phyloP scores from a whole-genome alignment of 352 stramenopile species.

The Pythium chondricola region DNA sequence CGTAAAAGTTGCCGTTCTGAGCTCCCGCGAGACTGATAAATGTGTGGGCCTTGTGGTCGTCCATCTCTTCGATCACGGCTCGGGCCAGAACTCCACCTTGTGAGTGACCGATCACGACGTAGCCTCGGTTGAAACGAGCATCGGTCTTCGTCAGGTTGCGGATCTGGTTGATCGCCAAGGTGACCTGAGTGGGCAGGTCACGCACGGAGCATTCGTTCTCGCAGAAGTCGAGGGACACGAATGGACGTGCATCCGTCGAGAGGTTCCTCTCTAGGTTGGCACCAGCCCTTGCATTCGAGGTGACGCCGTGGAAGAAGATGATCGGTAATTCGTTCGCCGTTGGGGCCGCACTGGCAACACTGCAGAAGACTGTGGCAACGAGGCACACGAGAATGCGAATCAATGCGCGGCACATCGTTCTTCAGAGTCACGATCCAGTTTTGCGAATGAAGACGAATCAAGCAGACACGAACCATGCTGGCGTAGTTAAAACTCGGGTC shows the following conservation, averaged over 20 bases:
- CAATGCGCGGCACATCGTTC: conserved; percentile 30
- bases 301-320: conserved; percentile 51
- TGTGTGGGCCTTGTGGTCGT: conserved; percentile 40
- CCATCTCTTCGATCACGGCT: conserved; percentile 44
- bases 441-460: too few species aligned
- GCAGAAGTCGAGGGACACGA: conserved; percentile 36
- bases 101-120: conserved; percentile 44
- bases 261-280: conserved; percentile 27
- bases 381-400: conserved; percentile 25
- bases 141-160: conserved; percentile 24
- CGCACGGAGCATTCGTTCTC: conserved; percentile 28
- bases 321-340: conserved; percentile 22
- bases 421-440: too few species aligned
- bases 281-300: conserved; percentile 21
- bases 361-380: not conserved
- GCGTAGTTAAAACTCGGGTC: too few species aligned
- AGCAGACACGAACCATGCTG: too few species aligned
- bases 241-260: conserved; percentile 21
- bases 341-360: not conserved
- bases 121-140: conserved; percentile 30
- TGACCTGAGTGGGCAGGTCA: conserved; percentile 29
- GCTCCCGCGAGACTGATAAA: conserved; percentile 39
- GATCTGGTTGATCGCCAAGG: conserved; percentile 41
- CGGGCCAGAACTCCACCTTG: conserved; percentile 33
- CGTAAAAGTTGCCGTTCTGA: conserved; percentile 51